Conservation (phyloP, 140 eudicot species). For the Flaveria floridana region DNA sequence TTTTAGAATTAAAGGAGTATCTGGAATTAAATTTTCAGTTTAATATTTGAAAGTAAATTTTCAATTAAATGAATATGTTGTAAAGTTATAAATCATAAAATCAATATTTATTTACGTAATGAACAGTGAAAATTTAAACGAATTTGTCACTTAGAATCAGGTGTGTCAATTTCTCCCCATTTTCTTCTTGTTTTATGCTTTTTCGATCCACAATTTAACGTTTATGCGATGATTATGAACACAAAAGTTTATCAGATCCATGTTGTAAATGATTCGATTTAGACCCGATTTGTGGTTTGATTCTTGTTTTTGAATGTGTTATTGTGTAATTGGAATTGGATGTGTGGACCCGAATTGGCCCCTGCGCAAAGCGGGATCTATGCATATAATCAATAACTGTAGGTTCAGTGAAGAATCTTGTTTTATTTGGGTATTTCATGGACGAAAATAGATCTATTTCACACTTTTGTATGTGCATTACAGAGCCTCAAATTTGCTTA, state of each 20-base stretch:
- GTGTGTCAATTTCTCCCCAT: constrained; percentile 24
- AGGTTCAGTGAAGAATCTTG: neutral
- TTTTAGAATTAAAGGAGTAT: neutral
- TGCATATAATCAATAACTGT: neutral
- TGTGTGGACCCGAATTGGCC: neutral
- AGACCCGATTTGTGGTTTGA: constrained; percentile 2
- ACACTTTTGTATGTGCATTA: neutral
- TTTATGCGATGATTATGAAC: neutral
- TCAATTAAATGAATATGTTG: neutral
- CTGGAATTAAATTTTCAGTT: too few relatives aligned
- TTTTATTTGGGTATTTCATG: neutral
- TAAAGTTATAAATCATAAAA: neutral
- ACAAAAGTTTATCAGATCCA: constrained; percentile 17
- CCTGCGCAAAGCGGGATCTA: too few relatives aligned
- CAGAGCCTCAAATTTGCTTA: neutral
- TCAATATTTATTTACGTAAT: too few relatives aligned
- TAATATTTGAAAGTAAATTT: neutral
- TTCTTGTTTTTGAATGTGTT: constrained; percentile 12
- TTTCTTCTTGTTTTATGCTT: constrained; percentile 2
- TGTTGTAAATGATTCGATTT: constrained; percentile 12
- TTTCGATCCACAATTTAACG: constrained; percentile 3
- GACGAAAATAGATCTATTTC: neutral
- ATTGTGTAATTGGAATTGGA: constrained; percentile 4
- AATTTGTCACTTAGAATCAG: neutral
- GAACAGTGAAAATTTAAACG: too few relatives aligned